Conservation (phyloP, 805 yeast species). For the Candida berthetii region DNA sequence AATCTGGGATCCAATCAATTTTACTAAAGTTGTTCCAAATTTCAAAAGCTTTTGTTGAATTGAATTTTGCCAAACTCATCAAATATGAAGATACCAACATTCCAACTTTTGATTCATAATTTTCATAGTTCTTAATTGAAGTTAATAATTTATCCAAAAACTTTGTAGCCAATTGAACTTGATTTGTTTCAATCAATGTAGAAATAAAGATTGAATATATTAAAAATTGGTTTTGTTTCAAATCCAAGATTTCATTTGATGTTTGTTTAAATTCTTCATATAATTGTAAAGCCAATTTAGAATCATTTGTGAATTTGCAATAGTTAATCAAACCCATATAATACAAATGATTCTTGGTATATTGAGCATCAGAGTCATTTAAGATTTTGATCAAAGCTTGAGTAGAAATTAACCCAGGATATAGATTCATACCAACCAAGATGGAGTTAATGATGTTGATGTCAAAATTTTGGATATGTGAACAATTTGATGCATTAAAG, state of each 20-base stretch:
- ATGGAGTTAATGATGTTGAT: slow-evolving; percentile 39
- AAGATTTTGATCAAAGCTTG: slow-evolving; percentile 25
- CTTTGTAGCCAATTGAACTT: slow-evolving; percentile 43
- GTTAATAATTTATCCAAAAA: slow-evolving; percentile 49
- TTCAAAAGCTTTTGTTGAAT: slow-evolving; percentile 26
- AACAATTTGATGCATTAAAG: slow-evolving; percentile 30
- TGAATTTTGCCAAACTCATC: slow-evolving; percentile 27
- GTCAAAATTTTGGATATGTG: slow-evolving; percentile 38
- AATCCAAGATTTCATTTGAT: slow-evolving; percentile 6
- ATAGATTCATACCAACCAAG: slow-evolving; percentile 36
- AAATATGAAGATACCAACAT: slow-evolving; percentile 38
- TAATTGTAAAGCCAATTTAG: slow-evolving; percentile 28
- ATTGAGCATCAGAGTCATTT: not conserved
- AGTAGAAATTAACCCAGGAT: slow-evolving; percentile 28
- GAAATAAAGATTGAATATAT: slow-evolving; percentile 48
- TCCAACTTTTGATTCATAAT: slow-evolving; percentile 28
- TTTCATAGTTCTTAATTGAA: slow-evolving; percentile 32
- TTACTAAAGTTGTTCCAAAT: slow-evolving; percentile 30
- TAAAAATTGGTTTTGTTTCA: slow-evolving; percentile 33
- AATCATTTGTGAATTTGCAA: slow-evolving; percentile 31
- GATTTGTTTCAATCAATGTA: slow-evolving; percentile 44
- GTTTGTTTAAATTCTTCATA: slow-evolving; percentile 30
- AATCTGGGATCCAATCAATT: slow-evolving; percentile 33
- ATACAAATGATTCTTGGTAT: slow-evolving; percentile 24
- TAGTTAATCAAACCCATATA: slow-evolving; percentile 33